Base-by-base conservation (phyloP, 805 yeast species). In the Spathaspora girioi region DNA sequence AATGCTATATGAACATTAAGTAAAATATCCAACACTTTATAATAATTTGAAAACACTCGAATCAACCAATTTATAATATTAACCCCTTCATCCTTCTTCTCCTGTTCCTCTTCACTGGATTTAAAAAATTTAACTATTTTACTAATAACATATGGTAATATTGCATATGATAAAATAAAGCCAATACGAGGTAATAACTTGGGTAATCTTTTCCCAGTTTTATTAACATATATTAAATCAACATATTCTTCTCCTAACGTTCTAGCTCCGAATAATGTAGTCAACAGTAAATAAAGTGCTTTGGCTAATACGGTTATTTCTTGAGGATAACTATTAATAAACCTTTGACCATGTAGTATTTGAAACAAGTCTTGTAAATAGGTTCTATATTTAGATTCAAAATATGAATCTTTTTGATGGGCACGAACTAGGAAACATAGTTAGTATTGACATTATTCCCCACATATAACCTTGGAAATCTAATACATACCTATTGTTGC, bases 221-320 rank as follows among this genome's bases (percentile, higher is more conserved):
- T 69, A 40, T 70, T 72, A 6, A 87, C 89, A 61, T 87, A 86
- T 7, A 82, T 67, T 50, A 89, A 69, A 65, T 93, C 97, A 12
- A 91, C 91, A 67, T 93, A 93, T 68, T 93, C 97, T 64, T 93
- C 98, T 1, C 99, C 99, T 26, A 94, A 69, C 0, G 98, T 93
- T 49, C 93, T 76, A 1, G 88, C 80, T 0, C 93, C 93, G 5
- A 81, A 52, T 12, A 87, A 68, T 0, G 97, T 92, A 0, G 97
- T 93, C 19, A 89, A 68, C 1, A 78, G 66, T n/a, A 89, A 71
- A 62, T 93, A 93, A 0, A 85, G 43, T 1, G 84, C 65, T 48
- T 84, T 83, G 9, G 87, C 80, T 1, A 74, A 63, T 0, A 82
- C 76, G 0, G 84, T 70, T 12, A 91, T 73, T 57, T 85, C 89